These are phyloP conservation scores for Coniophora puteana DNA, from an alignment of 1,284 basidiomycete genomes.

Conservation along the genomic window DNA sequence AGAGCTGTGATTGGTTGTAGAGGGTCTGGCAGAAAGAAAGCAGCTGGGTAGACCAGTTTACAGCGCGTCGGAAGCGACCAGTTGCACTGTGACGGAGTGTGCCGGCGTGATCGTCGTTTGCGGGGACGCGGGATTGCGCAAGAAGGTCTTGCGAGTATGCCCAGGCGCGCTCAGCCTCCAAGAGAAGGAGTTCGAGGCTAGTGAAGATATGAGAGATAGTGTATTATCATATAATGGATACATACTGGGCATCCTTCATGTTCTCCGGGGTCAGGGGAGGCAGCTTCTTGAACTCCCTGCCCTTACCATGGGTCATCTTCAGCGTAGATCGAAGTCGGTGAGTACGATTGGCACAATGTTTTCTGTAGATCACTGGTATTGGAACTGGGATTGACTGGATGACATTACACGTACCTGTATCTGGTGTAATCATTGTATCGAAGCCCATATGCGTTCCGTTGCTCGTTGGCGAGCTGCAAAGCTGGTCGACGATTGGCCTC, in stretches of 20 bases:
- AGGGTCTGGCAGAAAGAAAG: slow-evolving; percentile 73
- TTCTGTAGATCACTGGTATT: slow-evolving; percentile 47
- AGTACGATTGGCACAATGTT: slow-evolving; percentile 87
- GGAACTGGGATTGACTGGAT: background rate
- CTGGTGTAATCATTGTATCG: slow-evolving; percentile 86
- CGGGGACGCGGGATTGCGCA: slow-evolving; percentile 48
- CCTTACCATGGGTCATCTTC: slow-evolving; percentile 86
- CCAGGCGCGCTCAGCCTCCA: slow-evolving; percentile 92
- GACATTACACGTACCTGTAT: too few species aligned
- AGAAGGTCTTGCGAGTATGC: slow-evolving; percentile 83
- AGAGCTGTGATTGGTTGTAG: slow-evolving; percentile 47
- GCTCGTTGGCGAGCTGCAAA: slow-evolving; percentile 82
- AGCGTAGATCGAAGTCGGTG: slow-evolving; percentile 84
- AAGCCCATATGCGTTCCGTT: slow-evolving; percentile 87
- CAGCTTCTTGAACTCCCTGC: slow-evolving; percentile 84
- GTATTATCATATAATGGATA: slow-evolving; percentile 13
- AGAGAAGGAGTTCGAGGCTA: slow-evolving; percentile 80
- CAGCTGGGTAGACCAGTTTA: slow-evolving; percentile 81
- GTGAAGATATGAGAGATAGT: slow-evolving; percentile 14
- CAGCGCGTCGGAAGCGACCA: slow-evolving; percentile 79
- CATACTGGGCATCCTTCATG: slow-evolving; percentile 80
- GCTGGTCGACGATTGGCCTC: slow-evolving; percentile 39
- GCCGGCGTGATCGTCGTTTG: slow-evolving; percentile 47
- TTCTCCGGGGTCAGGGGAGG: slow-evolving; percentile 60
- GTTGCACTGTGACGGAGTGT: slow-evolving; percentile 72